phyloP scores from a whole-genome alignment of 768 basidiomycete species.

The Melanogaster broomeanus region DNA sequence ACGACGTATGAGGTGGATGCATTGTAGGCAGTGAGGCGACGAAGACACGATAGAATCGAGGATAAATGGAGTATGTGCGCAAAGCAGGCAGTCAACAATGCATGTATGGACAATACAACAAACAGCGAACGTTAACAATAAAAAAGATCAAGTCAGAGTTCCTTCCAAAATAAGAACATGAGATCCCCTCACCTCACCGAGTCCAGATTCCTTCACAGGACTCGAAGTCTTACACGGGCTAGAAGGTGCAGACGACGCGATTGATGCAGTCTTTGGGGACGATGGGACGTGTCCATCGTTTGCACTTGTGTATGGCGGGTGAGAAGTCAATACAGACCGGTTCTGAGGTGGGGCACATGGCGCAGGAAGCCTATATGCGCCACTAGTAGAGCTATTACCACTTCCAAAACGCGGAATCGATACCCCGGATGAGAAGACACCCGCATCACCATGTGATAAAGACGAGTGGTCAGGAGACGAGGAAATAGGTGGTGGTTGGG shows the following conservation, averaged over 20 bases:
- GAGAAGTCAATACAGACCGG: not conserved
- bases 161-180: not conserved
- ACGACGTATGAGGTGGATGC: not conserved
- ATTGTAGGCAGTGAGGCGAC: too few species aligned
- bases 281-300: constrained; percentile 9
- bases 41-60: not conserved
- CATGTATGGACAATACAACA: not conserved
- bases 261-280: constrained; percentile 23
- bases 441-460: not conserved
- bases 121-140: not conserved
- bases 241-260: constrained; percentile 30
- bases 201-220: constrained; percentile 17
- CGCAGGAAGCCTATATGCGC: constrained; percentile 12
- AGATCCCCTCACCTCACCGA: not conserved
- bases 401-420: not conserved
- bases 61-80: not conserved
- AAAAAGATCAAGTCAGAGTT: not conserved
- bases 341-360: constrained; percentile 12
- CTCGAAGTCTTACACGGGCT: constrained; percentile 29
- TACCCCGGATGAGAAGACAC: constrained; percentile 16
- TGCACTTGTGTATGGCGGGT: constrained; percentile 2
- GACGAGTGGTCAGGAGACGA: not conserved
- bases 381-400: not conserved
- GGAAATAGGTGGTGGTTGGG: constrained; percentile 13
- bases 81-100: not conserved